Base-by-base conservation (phyloP, 805 yeast genomes). In the Candida morakotiae region DNA sequence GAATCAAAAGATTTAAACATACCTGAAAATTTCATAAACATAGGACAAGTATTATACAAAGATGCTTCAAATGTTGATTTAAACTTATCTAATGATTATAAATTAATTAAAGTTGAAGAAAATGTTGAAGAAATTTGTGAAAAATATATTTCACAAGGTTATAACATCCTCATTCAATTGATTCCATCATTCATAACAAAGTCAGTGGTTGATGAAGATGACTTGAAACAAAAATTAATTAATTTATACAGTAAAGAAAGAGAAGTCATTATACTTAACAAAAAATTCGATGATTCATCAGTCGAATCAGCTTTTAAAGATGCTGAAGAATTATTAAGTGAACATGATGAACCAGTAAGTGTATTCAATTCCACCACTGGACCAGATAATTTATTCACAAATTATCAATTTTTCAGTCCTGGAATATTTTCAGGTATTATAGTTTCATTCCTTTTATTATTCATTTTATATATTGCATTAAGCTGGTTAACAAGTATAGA, bases 401-500 rank as follows among this genome's bases (percentile, higher is more conserved):
- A 71, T 42, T 85, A 84, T 59, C 75, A 74, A 51, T 82, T 79
- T 56, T 84, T 87, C 67, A 73, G 87, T 9, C 81, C 89, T 11
- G 97, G 95, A 15, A 67, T 91, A 41, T 78, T 86, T 63, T 83
- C 84, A 80, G 73, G 83, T 38, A 61, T 83, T 41, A 59, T 89
- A 29, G 87, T 87, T 13, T 69, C 87, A 2, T 56, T 73, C 9
- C 58, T 86, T 43, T 64, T 88, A 45, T 40, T 86, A 15, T 61
- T 60, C 24, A 68, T 87, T 28, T 64, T 87, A 38, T 53, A 68
- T 34, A 64, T 72, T 35, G 91, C 94, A 11, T 69, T 87, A 43
- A 53, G 75, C 35, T 87, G 95, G 93, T 64, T 87, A 33, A 55
- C 77, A 17, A 68, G 81, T 15, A 60, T 88, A 47, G 81, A 83